phyloP scores from a whole-genome alignment of 768 basidiomycete species.

The Rickenella mellea region DNA sequence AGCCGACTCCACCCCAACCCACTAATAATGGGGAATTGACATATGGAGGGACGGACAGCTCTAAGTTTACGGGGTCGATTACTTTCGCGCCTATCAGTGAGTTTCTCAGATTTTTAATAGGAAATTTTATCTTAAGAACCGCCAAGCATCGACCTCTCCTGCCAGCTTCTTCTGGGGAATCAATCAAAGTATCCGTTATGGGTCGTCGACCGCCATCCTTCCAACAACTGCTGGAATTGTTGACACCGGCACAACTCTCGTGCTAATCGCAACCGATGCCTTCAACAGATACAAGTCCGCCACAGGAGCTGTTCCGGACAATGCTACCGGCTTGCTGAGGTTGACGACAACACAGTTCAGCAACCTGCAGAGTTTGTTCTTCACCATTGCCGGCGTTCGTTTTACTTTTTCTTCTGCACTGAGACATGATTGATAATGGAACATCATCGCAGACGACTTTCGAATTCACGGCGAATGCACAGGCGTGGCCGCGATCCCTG shows the following conservation, averaged over 20 bases:
- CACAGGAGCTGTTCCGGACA: slow-evolving; percentile 22
- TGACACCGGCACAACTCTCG: slow-evolving; percentile 49
- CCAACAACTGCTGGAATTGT: slow-evolving; percentile 44
- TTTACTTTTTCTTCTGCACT: slow-evolving; percentile 12
- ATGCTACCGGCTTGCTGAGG: slow-evolving; percentile 20
- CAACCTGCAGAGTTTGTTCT: slow-evolving; percentile 23
- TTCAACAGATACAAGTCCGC: slow-evolving; percentile 19
- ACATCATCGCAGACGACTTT: slow-evolving; percentile 15
- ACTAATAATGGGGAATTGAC: slow-evolving; percentile 10
- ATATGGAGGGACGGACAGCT: slow-evolving; percentile 32
- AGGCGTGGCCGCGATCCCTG: slow-evolving; percentile 32
- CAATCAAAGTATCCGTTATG: slow-evolving; percentile 44
- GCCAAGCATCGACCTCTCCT: slow-evolving; percentile 34
- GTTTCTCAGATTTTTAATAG: slow-evolving; percentile 5
- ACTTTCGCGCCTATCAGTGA: slow-evolving; percentile 27
- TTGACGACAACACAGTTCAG: slow-evolving; percentile 17
- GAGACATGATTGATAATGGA: no score
- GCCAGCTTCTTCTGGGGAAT: slow-evolving; percentile 51
- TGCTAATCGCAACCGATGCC: slow-evolving; percentile 35
- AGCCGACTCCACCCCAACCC: slow-evolving; percentile 28
- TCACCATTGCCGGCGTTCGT: slow-evolving; percentile 19
- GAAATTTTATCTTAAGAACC: no score
- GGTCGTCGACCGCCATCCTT: slow-evolving; percentile 33
- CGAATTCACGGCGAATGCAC: slow-evolving; percentile 32
- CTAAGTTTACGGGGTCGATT: slow-evolving; percentile 35